A percentile compares a stretch with the other conserved stretches of the same genome.
These are phyloP conservation scores for Penicillium sp. DNA, from an alignment of 2,329 filamentous ascomycete species.

Conservation along the genomic window DNA sequence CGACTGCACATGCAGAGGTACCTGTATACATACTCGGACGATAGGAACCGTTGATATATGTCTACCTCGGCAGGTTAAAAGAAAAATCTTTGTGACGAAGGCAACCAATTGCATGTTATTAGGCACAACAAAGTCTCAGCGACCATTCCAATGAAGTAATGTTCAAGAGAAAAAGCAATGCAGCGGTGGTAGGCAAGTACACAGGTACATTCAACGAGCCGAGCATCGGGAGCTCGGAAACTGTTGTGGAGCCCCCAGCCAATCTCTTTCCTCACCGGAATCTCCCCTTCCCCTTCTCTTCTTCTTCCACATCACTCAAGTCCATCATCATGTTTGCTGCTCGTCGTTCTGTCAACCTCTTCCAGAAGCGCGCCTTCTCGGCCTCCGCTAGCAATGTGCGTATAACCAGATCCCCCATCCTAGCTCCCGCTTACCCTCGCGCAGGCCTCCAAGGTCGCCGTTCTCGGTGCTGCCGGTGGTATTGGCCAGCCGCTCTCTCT, in stretches of 20 bases:
- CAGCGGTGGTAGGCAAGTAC: not conserved
- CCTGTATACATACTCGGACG: not conserved
- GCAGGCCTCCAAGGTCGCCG: conserved; percentile 94
- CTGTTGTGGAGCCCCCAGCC: conserved; percentile 12
- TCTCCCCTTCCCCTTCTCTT: conserved; percentile 16
- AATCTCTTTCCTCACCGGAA: conserved; percentile 17
- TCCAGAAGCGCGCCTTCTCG: conserved; percentile 80
- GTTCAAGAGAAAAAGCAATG: not conserved
- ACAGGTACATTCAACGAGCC: conserved; percentile 2
- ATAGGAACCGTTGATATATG: not conserved
- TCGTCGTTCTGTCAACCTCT: conserved; percentile 54
- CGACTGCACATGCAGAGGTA: not conserved
- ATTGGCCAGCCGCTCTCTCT: conserved; percentile 98
- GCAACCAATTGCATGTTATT: not conserved
- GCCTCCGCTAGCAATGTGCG: conserved; percentile 75
- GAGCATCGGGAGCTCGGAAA: conserved; percentile 24
- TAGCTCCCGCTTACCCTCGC: conserved; percentile 14
- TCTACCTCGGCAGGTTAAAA: not conserved
- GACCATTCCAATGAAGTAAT: not conserved
- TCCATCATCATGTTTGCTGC: conserved; percentile 71
- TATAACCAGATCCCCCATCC: conserved; percentile 11
- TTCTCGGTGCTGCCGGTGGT: conserved; percentile 94
- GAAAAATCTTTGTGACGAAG: not conserved
- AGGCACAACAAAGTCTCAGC: not conserved
- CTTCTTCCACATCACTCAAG: conserved; percentile 18